Evolutionary conservation across 208 protist genomes (phyloP), one percentile per base, ranked within the genome.

Genomic region (Leishmania amazonensis): DNA sequence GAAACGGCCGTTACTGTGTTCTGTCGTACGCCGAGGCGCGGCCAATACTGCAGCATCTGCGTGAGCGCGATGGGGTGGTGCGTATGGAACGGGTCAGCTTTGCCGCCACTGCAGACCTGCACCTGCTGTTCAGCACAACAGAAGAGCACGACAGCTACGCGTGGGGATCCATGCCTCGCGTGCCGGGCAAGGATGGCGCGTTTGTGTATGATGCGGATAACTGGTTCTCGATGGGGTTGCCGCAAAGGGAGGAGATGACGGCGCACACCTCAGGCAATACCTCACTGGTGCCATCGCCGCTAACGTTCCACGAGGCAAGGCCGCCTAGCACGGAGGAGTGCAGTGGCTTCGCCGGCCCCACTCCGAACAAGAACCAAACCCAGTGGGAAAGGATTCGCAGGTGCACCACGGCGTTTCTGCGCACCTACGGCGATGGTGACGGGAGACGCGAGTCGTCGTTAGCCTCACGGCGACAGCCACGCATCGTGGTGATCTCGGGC

Each of bases 11-110:
- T 47, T 80, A 80, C 76, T 84, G 81, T 47, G 7, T 72, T n/a
- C 31, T 80, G 42, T 76, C 81, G 7, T 84, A 84, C 58, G 21
- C 64, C n/a, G 75, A 84, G 68, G 81, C 68, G 13, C 75, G 76
- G 31, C 76, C 68, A 0, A 19, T 80, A 21, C 58, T 84, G 53
- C 76, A n/a, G 24, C 47, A 42, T 19, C 60, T 83, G 72, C 71
- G 31, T 64, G 35, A 64, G 7, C 60, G 40, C 9, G 47, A 53
- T 5, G 62, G 51, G 51, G 45, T 40, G 28, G 62, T 73, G 57
- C 53, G 57, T 13, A 70, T 80, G 42, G 31, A 60, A 28, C 64
- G 76, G 3, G 81, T 84, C 1, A 76, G 68, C 67, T 64, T 76
- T 38, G 40, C 51, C 0, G 38, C 67, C 11, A 58, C 53, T 35